phyloP scores from a whole-genome alignment of 192 early-diverging fungal genomes.

The Coemansia sp. region DNA sequence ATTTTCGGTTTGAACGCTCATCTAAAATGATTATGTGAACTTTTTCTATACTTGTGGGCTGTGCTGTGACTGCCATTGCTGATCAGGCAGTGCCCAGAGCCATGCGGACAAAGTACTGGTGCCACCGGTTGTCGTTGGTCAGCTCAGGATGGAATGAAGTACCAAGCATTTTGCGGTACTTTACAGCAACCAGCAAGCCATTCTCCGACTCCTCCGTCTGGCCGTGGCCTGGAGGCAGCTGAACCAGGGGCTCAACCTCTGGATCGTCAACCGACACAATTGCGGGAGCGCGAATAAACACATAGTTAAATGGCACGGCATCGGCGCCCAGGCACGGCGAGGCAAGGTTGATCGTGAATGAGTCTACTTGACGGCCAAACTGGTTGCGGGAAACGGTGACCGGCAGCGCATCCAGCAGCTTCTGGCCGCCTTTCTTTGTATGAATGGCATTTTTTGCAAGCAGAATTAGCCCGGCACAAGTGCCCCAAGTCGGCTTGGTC shows the following conservation, averaged over 20 bases:
- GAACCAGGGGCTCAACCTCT: conserved; percentile 73
- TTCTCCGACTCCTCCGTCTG: conserved; percentile 55
- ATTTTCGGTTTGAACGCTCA: no score
- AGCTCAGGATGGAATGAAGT: conserved; percentile 97
- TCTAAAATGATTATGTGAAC: no score
- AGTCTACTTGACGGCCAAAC: conserved; percentile 91
- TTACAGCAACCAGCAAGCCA: conserved; percentile 83
- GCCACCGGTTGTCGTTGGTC: conserved; percentile 84
- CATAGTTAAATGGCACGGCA: conserved; percentile 56
- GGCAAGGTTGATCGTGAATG: conserved; percentile 75
- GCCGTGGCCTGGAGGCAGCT: conserved; percentile 55
- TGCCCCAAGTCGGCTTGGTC: conserved; percentile 83
- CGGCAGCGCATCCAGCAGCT: conserved; percentile 76
- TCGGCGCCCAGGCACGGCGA: conserved; percentile 50
- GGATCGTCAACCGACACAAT: conserved; percentile 68
- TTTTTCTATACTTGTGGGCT: no score
- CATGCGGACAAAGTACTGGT: conserved; percentile 76
- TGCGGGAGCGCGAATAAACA: conserved; percentile 96
- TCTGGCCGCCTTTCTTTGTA: conserved; percentile 84
- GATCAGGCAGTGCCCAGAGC: conserved; percentile 8
- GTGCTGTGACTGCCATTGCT: background rate
- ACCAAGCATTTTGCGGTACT: conserved; percentile 80
- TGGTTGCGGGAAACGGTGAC: conserved; percentile 89
- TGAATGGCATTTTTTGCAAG: conserved; percentile 71
- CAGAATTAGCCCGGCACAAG: conserved; percentile 95